Percentiles rank a stretch among this genome's conserved stretches.
phyloP scores from a whole-genome alignment of 208 protist species.

The Crithidia fasciculata region DNA sequence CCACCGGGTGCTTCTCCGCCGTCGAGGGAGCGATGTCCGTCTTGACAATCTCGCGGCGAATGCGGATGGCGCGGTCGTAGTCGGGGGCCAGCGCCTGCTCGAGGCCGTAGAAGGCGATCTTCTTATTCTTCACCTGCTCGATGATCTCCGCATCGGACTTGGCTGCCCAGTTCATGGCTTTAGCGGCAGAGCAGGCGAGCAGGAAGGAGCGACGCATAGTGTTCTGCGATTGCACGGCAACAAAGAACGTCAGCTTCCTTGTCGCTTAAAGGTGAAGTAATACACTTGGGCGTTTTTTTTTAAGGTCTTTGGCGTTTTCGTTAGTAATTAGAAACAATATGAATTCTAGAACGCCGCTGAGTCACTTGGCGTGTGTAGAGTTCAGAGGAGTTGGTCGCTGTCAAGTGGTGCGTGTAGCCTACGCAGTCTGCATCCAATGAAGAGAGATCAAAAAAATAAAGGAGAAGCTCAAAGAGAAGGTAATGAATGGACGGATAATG shows the following conservation, averaged over 20 bases:
- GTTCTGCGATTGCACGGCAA: slow-evolving; percentile 1
- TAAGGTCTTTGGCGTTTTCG: no score
- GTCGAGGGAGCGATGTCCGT: slow-evolving; percentile 41
- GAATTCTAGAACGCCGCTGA: no score
- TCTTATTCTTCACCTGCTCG: slow-evolving; percentile 68
- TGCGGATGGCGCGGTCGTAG: slow-evolving; percentile 86
- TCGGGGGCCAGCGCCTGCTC: slow-evolving; percentile 87
- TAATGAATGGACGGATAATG: slow-evolving; percentile 20
- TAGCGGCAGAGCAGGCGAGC: slow-evolving; percentile 31
- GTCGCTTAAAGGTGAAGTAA: no score
- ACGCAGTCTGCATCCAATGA: no score
- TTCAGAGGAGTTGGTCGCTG: no score
- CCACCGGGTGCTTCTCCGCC: slow-evolving; percentile 45
- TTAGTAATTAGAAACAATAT: no score
- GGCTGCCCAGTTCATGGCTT: slow-evolving; percentile 51
- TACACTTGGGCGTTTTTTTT: no score
- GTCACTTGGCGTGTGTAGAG: no score
- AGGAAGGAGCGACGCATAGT: slow-evolving; percentile 34
- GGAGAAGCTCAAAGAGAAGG: background rate
- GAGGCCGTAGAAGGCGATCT: slow-evolving; percentile 86
- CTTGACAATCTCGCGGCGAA: slow-evolving; percentile 85
- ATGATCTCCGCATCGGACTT: slow-evolving; percentile 79
- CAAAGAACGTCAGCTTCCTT: no score
- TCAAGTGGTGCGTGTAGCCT: no score
- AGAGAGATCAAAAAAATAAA: background rate